Evolutionary conservation across 2,329 filamentous ascomycete genomes (phyloP), one percentile per base, ranked within the genome.

Genomic region (Pseudophaeomoniella oleicola): DNA sequence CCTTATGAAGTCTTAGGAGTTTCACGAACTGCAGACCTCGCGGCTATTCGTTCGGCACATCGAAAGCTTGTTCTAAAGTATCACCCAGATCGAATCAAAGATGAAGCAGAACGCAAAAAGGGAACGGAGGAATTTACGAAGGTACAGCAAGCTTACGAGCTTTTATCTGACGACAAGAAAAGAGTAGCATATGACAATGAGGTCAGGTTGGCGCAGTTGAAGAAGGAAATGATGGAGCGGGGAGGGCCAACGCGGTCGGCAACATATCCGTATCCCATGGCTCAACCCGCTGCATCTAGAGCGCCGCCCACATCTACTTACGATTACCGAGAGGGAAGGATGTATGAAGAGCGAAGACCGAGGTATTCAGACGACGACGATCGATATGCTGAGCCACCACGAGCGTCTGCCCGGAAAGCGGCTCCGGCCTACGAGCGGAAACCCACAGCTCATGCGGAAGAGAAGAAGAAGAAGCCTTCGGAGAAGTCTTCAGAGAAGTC

Each of bases 71-170:
- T 84, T 22, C 72, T 94, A 47, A 85, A 82, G 57, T 87, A 81
- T 53, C 87, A 94, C 49, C 87, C 87, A 19, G 87, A 94, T 66
- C 93, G 94, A 62, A 75, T 93, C 43, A 78, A 85, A 46, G 75
- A 93, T 50, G 75, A 79, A 37, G 66, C 74, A 12, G 65, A 81
- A 50, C 92, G 90, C 59, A 74, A 75, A 40, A 64, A 75, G 48
- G 92, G 87, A 57, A 76, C 82, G 48, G 78, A 85, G 48, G 79
- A 93, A 58, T 98, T 96, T 52, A 86, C 94, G 59, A 78, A 76
- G 54, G 83, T 96, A 19, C 87, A 94, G 57, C 75, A 87, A 49
- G 87, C 90, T 35, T 98, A 94, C 59, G 90, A 96, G 59, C 67
- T 90, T 18, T 72, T 98, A 42, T 82, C 75, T 50, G 79, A 94